These are phyloP conservation scores for Xylaria sp. DNA, from an alignment of 2,329 filamentous ascomycete genomes.

Conservation along the genomic window DNA sequence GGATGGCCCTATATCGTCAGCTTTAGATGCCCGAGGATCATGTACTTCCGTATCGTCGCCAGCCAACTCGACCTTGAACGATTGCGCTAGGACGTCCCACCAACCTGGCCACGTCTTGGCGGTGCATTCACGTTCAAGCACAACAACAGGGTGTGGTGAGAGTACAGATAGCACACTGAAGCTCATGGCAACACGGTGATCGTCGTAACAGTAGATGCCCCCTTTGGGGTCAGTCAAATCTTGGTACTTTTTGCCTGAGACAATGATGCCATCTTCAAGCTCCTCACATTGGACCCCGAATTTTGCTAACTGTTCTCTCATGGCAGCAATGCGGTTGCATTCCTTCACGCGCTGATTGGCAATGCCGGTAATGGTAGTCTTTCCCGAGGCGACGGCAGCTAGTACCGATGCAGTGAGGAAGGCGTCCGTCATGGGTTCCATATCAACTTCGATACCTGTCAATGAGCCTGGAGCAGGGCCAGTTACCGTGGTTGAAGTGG, in stretches of 20 bases:
- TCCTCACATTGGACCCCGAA: conserved; percentile 88
- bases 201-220: conserved; percentile 91
- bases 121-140: conserved; percentile 89
- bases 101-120: conserved; percentile 99
- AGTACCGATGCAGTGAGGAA: conserved; percentile 95
- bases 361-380: conserved; percentile 89
- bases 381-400: conserved; percentile 83
- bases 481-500: conserved; percentile 87
- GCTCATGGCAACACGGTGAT: conserved; percentile 98
- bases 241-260: conserved; percentile 58
- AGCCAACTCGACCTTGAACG: conserved; percentile 77
- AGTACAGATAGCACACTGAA: conserved; percentile 86
- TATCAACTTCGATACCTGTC: conserved; percentile 81
- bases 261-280: conserved; percentile 91
- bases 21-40: conserved; percentile 41
- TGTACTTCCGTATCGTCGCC: conserved; percentile 65
- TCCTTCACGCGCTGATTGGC: conserved; percentile 98
- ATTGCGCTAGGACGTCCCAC: conserved; percentile 87
- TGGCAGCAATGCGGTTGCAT: conserved; percentile 93
- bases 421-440: conserved; percentile 99
- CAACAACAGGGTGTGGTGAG: conserved; percentile 72
- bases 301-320: conserved; percentile 93
- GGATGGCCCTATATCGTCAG: conserved; percentile 61
- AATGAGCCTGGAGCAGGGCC: conserved; percentile 79
- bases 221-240: conserved; percentile 61